Percentiles rank a stretch among this genome's conserved stretches.
Evolutionary conservation across 139 green algal genomes (phyloP).

Genomic region (Ulvella scutata): DNA sequence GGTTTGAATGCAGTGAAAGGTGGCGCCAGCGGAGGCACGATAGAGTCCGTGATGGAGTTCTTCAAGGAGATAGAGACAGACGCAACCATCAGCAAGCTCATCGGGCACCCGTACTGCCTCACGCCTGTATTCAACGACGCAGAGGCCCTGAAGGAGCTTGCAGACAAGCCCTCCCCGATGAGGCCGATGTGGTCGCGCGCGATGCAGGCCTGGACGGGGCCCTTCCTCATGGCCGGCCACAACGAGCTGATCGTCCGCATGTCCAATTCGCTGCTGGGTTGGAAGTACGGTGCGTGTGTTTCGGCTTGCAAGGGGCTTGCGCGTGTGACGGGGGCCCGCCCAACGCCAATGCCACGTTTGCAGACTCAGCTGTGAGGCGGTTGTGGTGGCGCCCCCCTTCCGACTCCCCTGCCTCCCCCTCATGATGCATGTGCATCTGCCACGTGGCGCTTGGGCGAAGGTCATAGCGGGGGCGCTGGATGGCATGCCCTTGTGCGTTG

Average conservation of each 20-base stretch:
- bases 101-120: too few species aligned
- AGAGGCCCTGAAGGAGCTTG: not conserved
- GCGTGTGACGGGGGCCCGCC: not conserved
- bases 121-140: too few species aligned
- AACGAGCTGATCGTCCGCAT: not conserved
- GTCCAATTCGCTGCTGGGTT: not conserved
- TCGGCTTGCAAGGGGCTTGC: not conserved
- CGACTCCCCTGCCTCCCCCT: too few species aligned
- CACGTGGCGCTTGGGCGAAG: not conserved
- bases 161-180: not conserved
- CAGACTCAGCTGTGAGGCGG: too few species aligned
- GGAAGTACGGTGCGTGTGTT: not conserved
- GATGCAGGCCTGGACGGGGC: not conserved
- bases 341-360: not conserved
- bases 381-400: too few species aligned
- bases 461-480: not conserved
- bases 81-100: too few species aligned
- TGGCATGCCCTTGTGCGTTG: not conserved
- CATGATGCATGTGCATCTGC: not conserved
- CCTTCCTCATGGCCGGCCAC: not conserved
- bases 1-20: not conserved
- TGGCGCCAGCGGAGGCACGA: not conserved
- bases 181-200: not conserved
- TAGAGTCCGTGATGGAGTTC: not conserved
- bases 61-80: too few species aligned